A percentile compares a stretch with the other conserved stretches of the same genome.
Evolutionary conservation across 768 basidiomycete genomes (phyloP).

Genomic region (Lactarius indigo): DNA sequence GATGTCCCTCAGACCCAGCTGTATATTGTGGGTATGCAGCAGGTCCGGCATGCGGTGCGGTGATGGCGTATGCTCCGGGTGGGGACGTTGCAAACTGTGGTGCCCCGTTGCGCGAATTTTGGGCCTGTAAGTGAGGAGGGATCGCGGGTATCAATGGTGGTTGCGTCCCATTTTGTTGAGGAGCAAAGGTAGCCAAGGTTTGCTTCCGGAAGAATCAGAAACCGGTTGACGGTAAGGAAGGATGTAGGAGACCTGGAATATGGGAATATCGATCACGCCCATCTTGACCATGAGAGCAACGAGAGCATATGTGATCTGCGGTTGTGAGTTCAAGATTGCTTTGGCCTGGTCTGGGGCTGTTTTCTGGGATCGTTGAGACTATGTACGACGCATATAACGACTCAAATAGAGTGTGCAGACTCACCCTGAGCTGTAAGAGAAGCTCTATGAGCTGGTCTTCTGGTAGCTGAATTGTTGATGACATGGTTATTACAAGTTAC

Average conservation of each 20-base stretch:
- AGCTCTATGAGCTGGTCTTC: constrained; percentile 71
- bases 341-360: constrained; percentile 68
- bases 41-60: constrained; percentile 14
- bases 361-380: constrained; percentile 44
- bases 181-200: constrained; percentile 55
- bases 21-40: constrained; percentile 14
- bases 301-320: constrained; percentile 72
- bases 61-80: constrained; percentile 5
- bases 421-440: constrained; percentile 67
- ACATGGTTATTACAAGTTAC: constrained; percentile 38
- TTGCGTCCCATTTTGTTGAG: constrained; percentile 22
- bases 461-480: constrained; percentile 45
- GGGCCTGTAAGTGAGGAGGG: constrained; percentile 33
- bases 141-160: constrained; percentile 29
- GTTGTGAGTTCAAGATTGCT: constrained; percentile 65
- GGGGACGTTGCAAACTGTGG: constrained; percentile 18
- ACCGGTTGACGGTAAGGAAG: neutral
- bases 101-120: constrained; percentile 28
- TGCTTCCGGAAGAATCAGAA: constrained; percentile 41
- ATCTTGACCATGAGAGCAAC: constrained; percentile 77
- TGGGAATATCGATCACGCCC: constrained; percentile 69
- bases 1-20: neutral
- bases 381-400: neutral
- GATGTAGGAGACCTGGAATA: constrained; percentile 55
- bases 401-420: neutral